These are phyloP conservation scores for Pythium sukuiense DNA, from an alignment of 352 stramenopile species.

Conservation along the genomic window DNA sequence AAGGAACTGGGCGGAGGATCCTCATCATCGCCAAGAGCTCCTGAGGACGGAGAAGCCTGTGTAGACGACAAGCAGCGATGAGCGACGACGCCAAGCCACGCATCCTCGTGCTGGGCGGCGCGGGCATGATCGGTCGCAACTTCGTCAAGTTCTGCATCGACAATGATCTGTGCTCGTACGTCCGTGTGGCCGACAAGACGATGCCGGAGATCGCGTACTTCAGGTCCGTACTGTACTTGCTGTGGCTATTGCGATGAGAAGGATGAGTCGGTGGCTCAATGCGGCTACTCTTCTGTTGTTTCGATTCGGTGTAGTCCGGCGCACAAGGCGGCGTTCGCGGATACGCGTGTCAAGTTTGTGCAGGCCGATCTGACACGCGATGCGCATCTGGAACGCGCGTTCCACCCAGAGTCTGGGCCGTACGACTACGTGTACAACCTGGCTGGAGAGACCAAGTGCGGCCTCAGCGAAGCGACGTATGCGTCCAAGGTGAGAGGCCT, in stretches of 20 bases:
- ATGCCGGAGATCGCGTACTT: constrained; percentile 90
- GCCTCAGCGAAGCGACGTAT: constrained; percentile 71
- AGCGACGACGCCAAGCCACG: constrained; percentile 47
- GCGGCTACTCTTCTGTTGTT: neutral
- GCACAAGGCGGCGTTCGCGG: constrained; percentile 71
- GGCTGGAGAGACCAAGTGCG: constrained; percentile 82
- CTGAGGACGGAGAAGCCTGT: neutral
- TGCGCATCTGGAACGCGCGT: constrained; percentile 75
- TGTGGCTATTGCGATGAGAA: neutral
- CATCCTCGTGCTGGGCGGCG: constrained; percentile 82
- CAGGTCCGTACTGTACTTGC: constrained; percentile 31
- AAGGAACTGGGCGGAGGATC: neutral
- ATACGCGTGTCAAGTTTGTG: constrained; percentile 73
- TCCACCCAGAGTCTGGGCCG: constrained; percentile 62
- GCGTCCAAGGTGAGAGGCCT: constrained; percentile 59
- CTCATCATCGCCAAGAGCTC: neutral
- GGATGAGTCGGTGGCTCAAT: neutral
- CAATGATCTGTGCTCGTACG: constrained; percentile 56
- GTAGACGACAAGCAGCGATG: constrained; percentile 9
- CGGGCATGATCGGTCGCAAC: constrained; percentile 87
- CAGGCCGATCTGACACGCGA: constrained; percentile 83
- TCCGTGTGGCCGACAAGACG: constrained; percentile 86
- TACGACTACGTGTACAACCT: constrained; percentile 89
- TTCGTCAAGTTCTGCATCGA: constrained; percentile 83
- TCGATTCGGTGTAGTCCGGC: constrained; percentile 7